Base-by-base conservation (phyloP, 441 rosid species). In the Gossypium gossypioides region DNA sequence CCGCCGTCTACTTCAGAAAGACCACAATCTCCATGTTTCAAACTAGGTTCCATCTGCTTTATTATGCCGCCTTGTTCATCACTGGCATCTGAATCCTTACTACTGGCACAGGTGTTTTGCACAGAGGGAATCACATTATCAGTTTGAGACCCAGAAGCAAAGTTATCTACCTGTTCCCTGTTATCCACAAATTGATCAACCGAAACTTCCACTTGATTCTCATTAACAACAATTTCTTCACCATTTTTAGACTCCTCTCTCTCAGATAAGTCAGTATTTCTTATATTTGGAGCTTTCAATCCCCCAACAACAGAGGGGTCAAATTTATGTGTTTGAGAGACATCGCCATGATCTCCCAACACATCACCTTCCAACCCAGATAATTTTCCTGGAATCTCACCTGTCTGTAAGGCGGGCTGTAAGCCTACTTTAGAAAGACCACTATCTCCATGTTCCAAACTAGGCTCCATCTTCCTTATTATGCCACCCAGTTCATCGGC, bases 401-500 rank as follows among this genome's bases (percentile, higher is more conserved):
- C 78, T 34, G 77, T 64, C 32, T 79, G 82, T 55, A 75, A 52
- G 29, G 76, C 70, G 63, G 88, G 75, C 55, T 79, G 80, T 65
- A 84, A 72, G 52, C 19, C 64, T 54, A 29, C 84, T 60, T 60
- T 76, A 46, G 84, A 69, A 71, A 76, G 68, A 77, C 65, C 75
- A 68, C 57, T 73, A 76, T 74, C 84, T 75, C 68, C 82, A 63
- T 62, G 81, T 65, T 84, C 85, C 80, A 81, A 77, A 82, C 66
- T 79, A 75, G 90, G 84, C 77, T 96, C 97, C 97, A 90, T 88
- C 78, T 82, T 83, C 77, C 86, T 86, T 77, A 85, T 80, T 37
- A 89, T 75, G 77, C 89, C 84, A 74, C 87, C 88, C 79, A 90
- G 84, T 77, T 83, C 98, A 87, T 93, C 89, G 77, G 86, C 83